Evolutionary conservation across 2,329 filamentous ascomycete genomes (phyloP).

Genomic region (Fusarium tupiense): DNA sequence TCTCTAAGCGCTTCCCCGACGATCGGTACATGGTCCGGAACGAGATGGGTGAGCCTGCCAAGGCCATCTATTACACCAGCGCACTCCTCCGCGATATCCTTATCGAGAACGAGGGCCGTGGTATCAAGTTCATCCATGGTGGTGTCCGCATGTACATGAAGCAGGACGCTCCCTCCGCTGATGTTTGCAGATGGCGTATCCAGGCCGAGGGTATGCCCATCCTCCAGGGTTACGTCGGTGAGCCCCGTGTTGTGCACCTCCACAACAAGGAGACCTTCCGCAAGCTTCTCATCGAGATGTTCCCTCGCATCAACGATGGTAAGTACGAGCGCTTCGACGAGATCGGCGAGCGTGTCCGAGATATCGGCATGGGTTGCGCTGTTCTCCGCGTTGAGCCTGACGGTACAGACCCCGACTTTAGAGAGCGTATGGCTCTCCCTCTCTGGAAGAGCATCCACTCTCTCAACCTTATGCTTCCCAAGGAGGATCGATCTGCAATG

Average conservation of each 20-base stretch:
- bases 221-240: slow-evolving; percentile 88
- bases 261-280: slow-evolving; percentile 82
- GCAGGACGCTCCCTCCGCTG: slow-evolving; percentile 87
- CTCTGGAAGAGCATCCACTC: slow-evolving; percentile 94
- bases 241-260: slow-evolving; percentile 78
- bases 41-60: slow-evolving; percentile 84
- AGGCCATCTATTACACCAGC: slow-evolving; percentile 97
- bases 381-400: slow-evolving; percentile 85
- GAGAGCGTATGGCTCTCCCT: slow-evolving; percentile 86
- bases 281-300: slow-evolving; percentile 92
- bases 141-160: slow-evolving; percentile 99
- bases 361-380: slow-evolving; percentile 90
- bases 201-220: slow-evolving; percentile 94
- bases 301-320: slow-evolving; percentile 83
- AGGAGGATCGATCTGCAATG: slow-evolving; percentile 95
- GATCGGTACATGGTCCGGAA: slow-evolving; percentile 98
- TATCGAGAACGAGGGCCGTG: slow-evolving; percentile 85
- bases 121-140: slow-evolving; percentile 94
- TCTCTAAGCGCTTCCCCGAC: slow-evolving; percentile 84
- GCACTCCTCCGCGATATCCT: slow-evolving; percentile 86
- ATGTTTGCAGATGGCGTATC: slow-evolving; percentile 93
- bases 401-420: slow-evolving; percentile 66
- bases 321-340: slow-evolving; percentile 83
- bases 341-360: slow-evolving; percentile 83
- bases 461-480: slow-evolving; percentile 96